Percentiles rank a stretch among this genome's conserved stretches.
Conservation (phyloP, 2,329 filamentous ascomycete species). For the Xylaria multiplex region DNA sequence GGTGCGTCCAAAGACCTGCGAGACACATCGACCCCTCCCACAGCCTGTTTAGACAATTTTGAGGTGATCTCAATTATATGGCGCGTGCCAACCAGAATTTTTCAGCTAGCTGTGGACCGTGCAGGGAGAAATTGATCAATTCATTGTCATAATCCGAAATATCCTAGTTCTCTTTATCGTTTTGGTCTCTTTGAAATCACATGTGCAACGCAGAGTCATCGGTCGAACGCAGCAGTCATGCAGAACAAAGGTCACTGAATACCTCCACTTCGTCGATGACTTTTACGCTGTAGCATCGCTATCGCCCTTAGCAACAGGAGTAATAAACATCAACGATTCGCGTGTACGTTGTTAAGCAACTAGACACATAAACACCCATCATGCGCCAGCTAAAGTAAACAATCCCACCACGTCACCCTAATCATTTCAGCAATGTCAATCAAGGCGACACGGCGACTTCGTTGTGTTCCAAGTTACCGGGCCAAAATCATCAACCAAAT, state of each 20-base stretch:
- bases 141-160: conserved; percentile 10
- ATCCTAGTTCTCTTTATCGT: conserved; percentile 13
- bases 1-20: conserved; percentile 5
- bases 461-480: background rate
- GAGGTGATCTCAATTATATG: background rate
- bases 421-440: conserved; percentile 3
- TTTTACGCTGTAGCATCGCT: background rate
- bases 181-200: conserved; percentile 13
- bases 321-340: background rate
- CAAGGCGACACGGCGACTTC: background rate
- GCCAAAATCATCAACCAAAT: background rate
- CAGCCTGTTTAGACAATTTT: background rate
- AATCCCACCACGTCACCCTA: background rate
- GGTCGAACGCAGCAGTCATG: conserved; percentile 24
- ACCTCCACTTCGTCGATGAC: background rate
- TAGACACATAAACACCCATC: conserved; percentile 1
- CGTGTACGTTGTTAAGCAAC: conserved; percentile 11
- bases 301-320: background rate
- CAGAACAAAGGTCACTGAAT: conserved; percentile 21
- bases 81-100: background rate
- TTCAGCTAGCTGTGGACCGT: background rate
- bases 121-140: conserved; percentile 2
- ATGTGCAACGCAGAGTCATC: background rate
- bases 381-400: conserved; percentile 20
- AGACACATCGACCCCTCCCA: background rate